phyloP scores from a whole-genome alignment of 306 rosid species.

The Cicer yamashitae region DNA sequence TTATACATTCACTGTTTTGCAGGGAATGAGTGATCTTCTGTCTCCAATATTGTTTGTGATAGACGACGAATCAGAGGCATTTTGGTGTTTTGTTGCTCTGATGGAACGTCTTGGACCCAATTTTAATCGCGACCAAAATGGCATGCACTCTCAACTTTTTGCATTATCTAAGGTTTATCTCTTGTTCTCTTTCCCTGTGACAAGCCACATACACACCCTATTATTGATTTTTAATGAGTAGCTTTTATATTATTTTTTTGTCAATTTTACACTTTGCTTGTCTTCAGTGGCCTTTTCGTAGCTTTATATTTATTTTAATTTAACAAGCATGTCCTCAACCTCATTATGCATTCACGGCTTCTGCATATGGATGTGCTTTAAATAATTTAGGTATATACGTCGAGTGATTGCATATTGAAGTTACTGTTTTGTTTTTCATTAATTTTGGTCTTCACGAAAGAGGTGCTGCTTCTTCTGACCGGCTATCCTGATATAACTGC shows the following conservation, averaged over 20 bases:
- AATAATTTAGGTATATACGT: constrained; percentile 1
- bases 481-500: neutral
- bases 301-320: constrained; percentile 23
- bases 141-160: constrained; percentile 99
- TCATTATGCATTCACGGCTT: constrained; percentile 30
- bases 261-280: constrained; percentile 4
- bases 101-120: constrained; percentile 98
- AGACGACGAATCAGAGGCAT: constrained; percentile 90
- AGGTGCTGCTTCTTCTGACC: constrained; percentile 9
- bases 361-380: constrained; percentile 20
- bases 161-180: constrained; percentile 87
- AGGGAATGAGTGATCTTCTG: constrained; percentile 99
- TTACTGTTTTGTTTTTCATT: constrained; percentile 20
- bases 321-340: neutral
- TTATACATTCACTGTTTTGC: constrained; percentile 42
- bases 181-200: constrained; percentile 40
- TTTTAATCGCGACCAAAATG: constrained; percentile 97
- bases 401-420: constrained; percentile 4
- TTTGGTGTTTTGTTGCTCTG: constrained; percentile 96
- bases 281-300: constrained; percentile 3
- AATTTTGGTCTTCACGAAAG: constrained; percentile 1
- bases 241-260: neutral
- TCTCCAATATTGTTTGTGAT: constrained; percentile 88
- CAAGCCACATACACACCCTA: neutral
- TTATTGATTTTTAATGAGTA: constrained; percentile 20